phyloP scores from a whole-genome alignment of 1,139 yeast species.

The Hemisphaericaspora lyxosophila region DNA sequence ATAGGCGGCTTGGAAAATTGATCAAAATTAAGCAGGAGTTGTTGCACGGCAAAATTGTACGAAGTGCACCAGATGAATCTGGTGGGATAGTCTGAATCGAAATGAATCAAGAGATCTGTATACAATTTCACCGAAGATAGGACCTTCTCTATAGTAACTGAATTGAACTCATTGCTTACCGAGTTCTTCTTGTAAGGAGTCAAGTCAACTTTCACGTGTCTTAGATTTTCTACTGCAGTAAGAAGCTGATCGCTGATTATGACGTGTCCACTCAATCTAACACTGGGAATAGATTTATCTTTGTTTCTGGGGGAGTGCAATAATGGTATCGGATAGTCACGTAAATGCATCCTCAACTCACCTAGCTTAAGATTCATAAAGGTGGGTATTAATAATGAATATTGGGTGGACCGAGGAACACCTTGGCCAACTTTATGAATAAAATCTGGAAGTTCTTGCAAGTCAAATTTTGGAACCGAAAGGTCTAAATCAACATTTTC shows the following conservation, averaged over 20 bases:
- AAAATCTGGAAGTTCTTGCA: slow-evolving; percentile 56
- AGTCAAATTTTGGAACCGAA: slow-evolving; percentile 54
- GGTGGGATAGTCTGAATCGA: slow-evolving; percentile 60
- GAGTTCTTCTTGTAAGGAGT: slow-evolving; percentile 28
- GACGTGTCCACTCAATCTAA: slow-evolving; percentile 46
- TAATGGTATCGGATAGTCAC: slow-evolving; percentile 71
- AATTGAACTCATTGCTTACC: slow-evolving; percentile 46
- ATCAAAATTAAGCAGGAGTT: slow-evolving; percentile 75
- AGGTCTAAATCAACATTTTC: slow-evolving; percentile 57
- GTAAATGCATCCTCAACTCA: slow-evolving; percentile 54
- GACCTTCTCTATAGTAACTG: slow-evolving; percentile 71
- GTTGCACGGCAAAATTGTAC: slow-evolving; percentile 81
- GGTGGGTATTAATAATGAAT: slow-evolving; percentile 69
- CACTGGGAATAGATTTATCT: slow-evolving; percentile 16
- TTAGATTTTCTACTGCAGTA: slow-evolving; percentile 44
- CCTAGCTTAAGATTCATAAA: slow-evolving; percentile 46
- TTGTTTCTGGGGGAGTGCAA: slow-evolving; percentile 35
- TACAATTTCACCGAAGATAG: slow-evolving; percentile 73
- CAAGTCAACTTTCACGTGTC: slow-evolving; percentile 64
- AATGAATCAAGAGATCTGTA: slow-evolving; percentile 57
- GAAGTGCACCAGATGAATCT: slow-evolving; percentile 85
- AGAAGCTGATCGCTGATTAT: slow-evolving; percentile 49
- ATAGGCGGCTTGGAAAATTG: slow-evolving; percentile 80
- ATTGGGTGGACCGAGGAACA: slow-evolving; percentile 66
- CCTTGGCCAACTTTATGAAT: slow-evolving; percentile 78